Conservation (phyloP, 495 filamentous ascomycete species). For the Glonium stellatum region DNA sequence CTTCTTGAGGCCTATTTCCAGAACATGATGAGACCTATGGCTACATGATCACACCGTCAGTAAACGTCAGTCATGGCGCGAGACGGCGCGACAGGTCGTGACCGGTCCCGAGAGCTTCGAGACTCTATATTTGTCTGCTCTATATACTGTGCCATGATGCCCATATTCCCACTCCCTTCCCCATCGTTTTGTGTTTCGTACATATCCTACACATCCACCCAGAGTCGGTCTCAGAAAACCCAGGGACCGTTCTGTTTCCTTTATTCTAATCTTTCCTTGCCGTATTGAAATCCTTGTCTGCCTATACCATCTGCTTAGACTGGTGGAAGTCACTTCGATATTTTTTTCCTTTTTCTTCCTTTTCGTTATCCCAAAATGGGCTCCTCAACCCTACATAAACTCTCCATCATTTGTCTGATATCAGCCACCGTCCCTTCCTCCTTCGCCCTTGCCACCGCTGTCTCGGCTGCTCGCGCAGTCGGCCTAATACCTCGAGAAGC, state of each 20-base stretch:
- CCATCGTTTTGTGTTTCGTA: conserved; percentile 4
- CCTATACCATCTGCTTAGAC: neutral
- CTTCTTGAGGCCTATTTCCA: conserved; percentile 19
- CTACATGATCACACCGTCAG: neutral
- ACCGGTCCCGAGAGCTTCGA: neutral
- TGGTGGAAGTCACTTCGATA: neutral
- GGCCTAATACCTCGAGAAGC: conserved; percentile 35
- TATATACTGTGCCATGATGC: conserved; percentile 3
- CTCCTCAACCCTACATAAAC: conserved; percentile 21
- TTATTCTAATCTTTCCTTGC: neutral
- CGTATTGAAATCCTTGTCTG: neutral
- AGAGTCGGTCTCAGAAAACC: neutral
- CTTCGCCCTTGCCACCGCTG: conserved; percentile 22
- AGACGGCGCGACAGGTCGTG: neutral
- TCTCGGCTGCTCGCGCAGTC: conserved; percentile 34
- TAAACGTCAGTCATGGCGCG: neutral
- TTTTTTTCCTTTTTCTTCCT: neutral
- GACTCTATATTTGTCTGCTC: conserved; percentile 4
- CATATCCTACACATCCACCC: neutral
- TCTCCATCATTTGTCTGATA: conserved; percentile 32
- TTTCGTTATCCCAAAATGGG: neutral
- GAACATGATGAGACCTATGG: conserved; percentile 8
- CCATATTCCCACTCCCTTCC: neutral
- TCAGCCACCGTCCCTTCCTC: conserved; percentile 25
- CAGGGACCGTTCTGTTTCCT: neutral